Percentiles rank a stretch among this genome's conserved stretches.
phyloP scores from a whole-genome alignment of 257 asterid genomes.

The Solanum gandarillasii region DNA sequence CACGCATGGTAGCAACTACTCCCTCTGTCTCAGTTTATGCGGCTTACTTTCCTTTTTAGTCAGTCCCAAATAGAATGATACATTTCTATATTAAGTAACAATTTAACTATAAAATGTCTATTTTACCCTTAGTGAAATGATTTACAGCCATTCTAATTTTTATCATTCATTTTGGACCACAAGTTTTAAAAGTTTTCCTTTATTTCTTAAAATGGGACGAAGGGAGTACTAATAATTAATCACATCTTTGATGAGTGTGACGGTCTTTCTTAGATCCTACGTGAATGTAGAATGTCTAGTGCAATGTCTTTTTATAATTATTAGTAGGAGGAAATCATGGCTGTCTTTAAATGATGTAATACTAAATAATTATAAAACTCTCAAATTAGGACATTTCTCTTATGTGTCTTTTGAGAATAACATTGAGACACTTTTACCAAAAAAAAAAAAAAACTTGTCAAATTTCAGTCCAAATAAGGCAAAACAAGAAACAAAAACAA shows the following conservation, averaged over 20 bases:
- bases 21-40: no score
- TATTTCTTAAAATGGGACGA: no score
- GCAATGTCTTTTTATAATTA: not conserved
- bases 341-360: conserved; percentile 30
- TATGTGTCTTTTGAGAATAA: conserved; percentile 39
- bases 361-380: conserved; percentile 14
- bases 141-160: no score
- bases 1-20: no score
- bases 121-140: no score
- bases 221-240: no score
- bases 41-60: no score
- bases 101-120: no score
- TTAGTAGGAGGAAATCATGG: conserved; percentile 46
- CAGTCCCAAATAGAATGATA: no score
- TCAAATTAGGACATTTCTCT: not conserved
- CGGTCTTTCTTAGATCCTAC: not conserved
- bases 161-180: no score
- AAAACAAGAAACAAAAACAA: not conserved
- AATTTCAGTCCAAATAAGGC: conserved; percentile 1
- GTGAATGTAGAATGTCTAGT: not conserved
- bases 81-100: no score
- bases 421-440: conserved; percentile 36
- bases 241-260: not conserved
- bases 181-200: no score
- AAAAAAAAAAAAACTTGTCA: not conserved